Evolutionary conservation across 139 green algal genomes (phyloP).

Genomic region (Haematococcus sp.): DNA sequence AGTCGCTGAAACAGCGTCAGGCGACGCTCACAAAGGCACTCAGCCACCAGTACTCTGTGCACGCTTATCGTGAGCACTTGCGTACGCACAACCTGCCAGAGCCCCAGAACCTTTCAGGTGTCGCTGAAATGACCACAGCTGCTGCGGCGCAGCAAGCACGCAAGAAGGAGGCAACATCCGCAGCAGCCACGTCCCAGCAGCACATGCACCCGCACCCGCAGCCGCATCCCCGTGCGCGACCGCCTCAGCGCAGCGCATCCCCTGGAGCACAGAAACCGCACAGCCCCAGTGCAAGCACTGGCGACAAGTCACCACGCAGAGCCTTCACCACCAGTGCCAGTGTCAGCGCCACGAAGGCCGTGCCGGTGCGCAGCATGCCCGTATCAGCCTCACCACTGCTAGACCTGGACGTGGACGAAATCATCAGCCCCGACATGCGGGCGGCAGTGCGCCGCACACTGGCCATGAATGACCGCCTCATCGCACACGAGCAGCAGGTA

Average conservation of each 20-base stretch:
- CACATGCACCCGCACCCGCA: no score
- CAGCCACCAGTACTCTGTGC: background rate
- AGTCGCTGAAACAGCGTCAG: background rate
- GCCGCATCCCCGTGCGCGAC: no score
- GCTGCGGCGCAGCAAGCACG: no score
- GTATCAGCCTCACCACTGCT: background rate
- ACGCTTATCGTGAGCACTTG: background rate
- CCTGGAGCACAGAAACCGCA: no score
- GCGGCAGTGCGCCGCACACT: conserved; percentile 10
- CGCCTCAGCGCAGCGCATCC: no score
- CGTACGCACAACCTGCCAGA: background rate
- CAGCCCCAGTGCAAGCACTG: no score
- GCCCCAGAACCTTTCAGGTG: background rate
- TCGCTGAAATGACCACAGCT: no score
- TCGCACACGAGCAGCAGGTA: no score
- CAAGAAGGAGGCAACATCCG: no score
- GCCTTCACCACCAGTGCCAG: background rate
- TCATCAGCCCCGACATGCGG: conserved; percentile 11
- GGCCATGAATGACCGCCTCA: conserved; percentile 4
- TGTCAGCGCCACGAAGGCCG: background rate
- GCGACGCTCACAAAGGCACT: background rate
- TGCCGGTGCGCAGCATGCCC: background rate
- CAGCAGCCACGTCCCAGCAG: no score
- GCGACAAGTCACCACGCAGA: no score
- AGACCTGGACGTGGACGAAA: conserved; percentile 9